These are phyloP conservation scores for Xerocomellus dryophilus DNA, from an alignment of 768 basidiomycete species.

Conservation along the genomic window DNA sequence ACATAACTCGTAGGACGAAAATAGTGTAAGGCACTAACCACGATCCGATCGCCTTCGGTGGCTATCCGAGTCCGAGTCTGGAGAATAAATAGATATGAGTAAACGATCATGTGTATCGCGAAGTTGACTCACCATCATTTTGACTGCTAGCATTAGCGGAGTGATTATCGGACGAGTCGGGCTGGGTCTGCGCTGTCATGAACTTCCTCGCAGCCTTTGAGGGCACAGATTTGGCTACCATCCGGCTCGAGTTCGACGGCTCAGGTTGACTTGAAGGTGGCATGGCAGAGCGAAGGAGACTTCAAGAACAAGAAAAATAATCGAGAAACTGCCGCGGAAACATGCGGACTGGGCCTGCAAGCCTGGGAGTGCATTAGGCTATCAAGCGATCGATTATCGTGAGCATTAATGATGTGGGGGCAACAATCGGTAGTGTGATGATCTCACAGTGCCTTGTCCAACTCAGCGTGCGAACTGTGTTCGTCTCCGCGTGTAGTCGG, in stretches of 20 bases:
- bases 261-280: constrained; percentile 3
- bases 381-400: background rate
- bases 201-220: constrained; percentile 19
- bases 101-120: background rate
- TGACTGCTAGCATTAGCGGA: background rate
- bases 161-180: constrained; percentile 9
- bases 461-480: too few species aligned
- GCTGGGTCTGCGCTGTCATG: background rate
- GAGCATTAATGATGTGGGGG: background rate
- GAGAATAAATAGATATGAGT: background rate
- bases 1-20: background rate
- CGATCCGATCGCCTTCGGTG: background rate
- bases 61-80: constrained; percentile 20
- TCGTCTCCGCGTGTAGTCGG: too few species aligned
- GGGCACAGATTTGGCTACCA: background rate
- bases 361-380: background rate
- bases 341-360: background rate
- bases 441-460: too few species aligned
- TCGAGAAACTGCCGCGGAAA: too few species aligned
- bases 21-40: background rate
- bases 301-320: background rate
- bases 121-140: constrained; percentile 10
- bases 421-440: too few species aligned
- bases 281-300: constrained; percentile 18
- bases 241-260: background rate